Evolutionary conservation across 202 grass and related monocot genomes (phyloP).

Genomic region (Dendrocalamus latiflorus): DNA sequence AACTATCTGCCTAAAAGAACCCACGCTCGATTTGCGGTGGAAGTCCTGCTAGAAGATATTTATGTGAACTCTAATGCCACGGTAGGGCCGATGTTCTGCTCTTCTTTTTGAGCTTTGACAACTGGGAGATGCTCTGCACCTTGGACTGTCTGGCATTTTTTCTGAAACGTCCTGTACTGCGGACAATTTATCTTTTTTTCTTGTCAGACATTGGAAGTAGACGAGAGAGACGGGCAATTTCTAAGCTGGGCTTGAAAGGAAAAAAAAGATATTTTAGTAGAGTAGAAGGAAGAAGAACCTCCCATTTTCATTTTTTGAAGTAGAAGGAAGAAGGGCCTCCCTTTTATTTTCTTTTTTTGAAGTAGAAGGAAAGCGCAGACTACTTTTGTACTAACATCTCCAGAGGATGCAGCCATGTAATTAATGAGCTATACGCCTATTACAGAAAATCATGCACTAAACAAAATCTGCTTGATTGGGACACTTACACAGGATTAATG

Average conservation of each 20-base stretch:
- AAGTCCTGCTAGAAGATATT: no score
- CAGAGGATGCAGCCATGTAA: not conserved
- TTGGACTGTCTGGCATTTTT: not conserved
- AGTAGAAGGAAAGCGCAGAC: not conserved
- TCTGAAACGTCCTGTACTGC: not conserved
- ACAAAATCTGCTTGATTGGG: not conserved
- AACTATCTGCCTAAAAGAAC: no score
- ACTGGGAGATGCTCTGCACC: not conserved
- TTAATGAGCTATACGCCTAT: not conserved
- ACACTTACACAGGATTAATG: no score
- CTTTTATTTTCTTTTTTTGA: no score
- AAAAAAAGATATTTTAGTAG: not conserved
- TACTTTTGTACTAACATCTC: not conserved
- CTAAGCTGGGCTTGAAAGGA: no score
- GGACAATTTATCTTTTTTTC: not conserved
- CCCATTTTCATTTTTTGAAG: no score
- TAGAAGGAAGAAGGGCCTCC: no score
- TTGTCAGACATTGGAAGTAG: not conserved
- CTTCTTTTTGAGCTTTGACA: no score
- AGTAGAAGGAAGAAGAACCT: not conserved
- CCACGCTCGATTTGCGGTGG: no score
- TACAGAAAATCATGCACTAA: not conserved
- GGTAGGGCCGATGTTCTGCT: no score
- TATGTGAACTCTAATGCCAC: not conserved
- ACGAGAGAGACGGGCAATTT: no score